Evolutionary conservation across 768 basidiomycete species (phyloP), one percentile per base, ranked within the genome.

Genomic region (Coprinellus micaceus): DNA sequence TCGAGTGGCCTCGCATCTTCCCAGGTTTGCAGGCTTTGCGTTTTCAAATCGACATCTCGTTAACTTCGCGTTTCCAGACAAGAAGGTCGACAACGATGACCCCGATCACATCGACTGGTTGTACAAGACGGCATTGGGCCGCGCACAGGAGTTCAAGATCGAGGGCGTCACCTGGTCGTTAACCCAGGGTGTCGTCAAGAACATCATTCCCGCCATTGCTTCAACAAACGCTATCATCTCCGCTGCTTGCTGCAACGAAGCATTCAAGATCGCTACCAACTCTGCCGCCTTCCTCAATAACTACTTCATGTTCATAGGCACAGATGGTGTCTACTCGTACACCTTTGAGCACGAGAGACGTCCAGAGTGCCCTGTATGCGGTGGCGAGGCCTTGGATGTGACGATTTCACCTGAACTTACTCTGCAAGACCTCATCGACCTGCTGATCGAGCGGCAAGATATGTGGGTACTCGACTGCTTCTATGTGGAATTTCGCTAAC

Each of bases 111-210:
- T 99, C 54, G 81, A 83, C 40, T 99, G 97, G 97, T 69, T 98
- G 17, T 98, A 89, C 70, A 82, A 82, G 52, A 69, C 84, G 12
- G 97, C 97, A 12, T 76, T 82, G 22, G 79, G 82, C 19, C 88
- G 97, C 51, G 97, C 97, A 3, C 82, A 88, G 59, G 90, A 95
- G 66, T 98, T 95, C 78, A 94, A 92, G 60, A 98, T 99, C 53
- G 94, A 98, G 68, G 97, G 97, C 44, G 95, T 99, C 17, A 98
- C 97, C 9, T 99, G 96, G 94, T 88, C 90, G 1, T 75, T 95
- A 36, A 98, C 97, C 0, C 97, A 99, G 69, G 97, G 97, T 41
- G 97, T 99, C 52, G 97, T 99, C 45, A 99, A 99, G 81, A 97
- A 97, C 64, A 97, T 99, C 72, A 98, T 99, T 60, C 96, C 97